phyloP scores from a whole-genome alignment of 2,329 filamentous ascomycete genomes.

The Diaporthe ampelina region DNA sequence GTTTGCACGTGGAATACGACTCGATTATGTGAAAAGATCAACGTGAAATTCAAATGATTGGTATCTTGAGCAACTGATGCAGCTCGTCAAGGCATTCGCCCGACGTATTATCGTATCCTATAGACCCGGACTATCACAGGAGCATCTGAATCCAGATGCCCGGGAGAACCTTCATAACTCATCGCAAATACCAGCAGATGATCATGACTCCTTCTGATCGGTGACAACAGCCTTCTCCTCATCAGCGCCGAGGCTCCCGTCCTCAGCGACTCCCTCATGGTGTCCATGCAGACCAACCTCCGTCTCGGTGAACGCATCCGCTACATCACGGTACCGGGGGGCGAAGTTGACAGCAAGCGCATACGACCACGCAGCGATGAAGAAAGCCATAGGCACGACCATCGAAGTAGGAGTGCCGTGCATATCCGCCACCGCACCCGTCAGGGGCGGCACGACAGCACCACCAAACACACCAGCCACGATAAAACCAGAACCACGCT shows the following conservation, averaged over 20 bases:
- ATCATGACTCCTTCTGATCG: constrained; percentile 30
- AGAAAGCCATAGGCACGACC: constrained; percentile 74
- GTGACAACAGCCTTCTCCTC: constrained; percentile 42
- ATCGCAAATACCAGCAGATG: not conserved
- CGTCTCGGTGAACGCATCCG: constrained; percentile 68
- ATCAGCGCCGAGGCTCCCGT: constrained; percentile 31
- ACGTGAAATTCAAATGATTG: not conserved
- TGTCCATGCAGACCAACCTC: constrained; percentile 56
- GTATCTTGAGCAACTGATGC: not conserved
- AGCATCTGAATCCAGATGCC: not conserved
- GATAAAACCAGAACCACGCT: constrained; percentile 80
- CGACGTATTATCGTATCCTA: not conserved
- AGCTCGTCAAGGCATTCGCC: not conserved
- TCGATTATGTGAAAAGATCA: not conserved
- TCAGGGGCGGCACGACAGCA: constrained; percentile 79
- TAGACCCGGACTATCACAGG: too few species aligned
- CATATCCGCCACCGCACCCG: constrained; percentile 76
- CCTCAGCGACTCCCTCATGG: constrained; percentile 33
- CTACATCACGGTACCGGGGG: constrained; percentile 72
- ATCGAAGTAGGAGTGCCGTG: constrained; percentile 73
- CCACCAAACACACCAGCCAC: constrained; percentile 80
- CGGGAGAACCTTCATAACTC: not conserved
- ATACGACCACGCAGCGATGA: constrained; percentile 69
- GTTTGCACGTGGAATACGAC: not conserved
- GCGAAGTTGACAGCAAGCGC: constrained; percentile 76